Percentiles rank a stretch among this genome's conserved stretches.
These are phyloP conservation scores for Dalechampia spathulata DNA, from an alignment of 441 rosid species.

Conservation along the genomic window DNA sequence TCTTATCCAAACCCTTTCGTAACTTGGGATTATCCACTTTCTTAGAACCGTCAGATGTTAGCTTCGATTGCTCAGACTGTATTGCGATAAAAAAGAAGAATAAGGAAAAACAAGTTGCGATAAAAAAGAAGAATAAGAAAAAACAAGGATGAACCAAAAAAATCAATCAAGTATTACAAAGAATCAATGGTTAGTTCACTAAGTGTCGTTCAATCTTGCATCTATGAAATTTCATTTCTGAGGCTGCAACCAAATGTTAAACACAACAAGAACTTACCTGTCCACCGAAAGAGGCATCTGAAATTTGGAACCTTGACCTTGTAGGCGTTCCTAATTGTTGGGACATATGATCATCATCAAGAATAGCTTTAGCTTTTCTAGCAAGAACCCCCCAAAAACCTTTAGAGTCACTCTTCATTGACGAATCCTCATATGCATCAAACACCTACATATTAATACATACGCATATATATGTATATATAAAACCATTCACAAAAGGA, in stretches of 20 bases:
- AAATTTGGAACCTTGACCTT: slow-evolving; percentile 22
- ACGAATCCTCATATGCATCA: slow-evolving; percentile 53
- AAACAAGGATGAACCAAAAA: neutral
- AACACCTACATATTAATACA: slow-evolving; percentile 47
- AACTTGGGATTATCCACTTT: slow-evolving; percentile 65
- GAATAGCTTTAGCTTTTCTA: slow-evolving; percentile 87
- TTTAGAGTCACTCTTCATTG: slow-evolving; percentile 36
- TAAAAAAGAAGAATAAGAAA: neutral
- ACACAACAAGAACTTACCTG: slow-evolving; percentile 29
- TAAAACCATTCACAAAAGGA: neutral
- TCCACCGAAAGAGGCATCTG: slow-evolving; percentile 30
- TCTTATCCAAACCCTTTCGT: slow-evolving; percentile 58
- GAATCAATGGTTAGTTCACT: neutral
- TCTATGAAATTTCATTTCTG: neutral
- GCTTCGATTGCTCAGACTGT: slow-evolving; percentile 26
- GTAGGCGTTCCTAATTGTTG: slow-evolving; percentile 21
- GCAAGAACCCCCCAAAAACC: slow-evolving; percentile 97
- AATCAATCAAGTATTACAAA: neutral
- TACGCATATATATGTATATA: too few relatives aligned
- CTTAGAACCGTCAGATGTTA: slow-evolving; percentile 30
- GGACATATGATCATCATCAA: slow-evolving; percentile 64
- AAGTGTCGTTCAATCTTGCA: too few relatives aligned
- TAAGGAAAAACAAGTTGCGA: neutral
- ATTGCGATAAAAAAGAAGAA: neutral
- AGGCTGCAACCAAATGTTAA: neutral